Evolutionary conservation across 805 yeast species (phyloP), one percentile per base, ranked within the genome.

Genomic region (Nakazawaea siamensis): DNA sequence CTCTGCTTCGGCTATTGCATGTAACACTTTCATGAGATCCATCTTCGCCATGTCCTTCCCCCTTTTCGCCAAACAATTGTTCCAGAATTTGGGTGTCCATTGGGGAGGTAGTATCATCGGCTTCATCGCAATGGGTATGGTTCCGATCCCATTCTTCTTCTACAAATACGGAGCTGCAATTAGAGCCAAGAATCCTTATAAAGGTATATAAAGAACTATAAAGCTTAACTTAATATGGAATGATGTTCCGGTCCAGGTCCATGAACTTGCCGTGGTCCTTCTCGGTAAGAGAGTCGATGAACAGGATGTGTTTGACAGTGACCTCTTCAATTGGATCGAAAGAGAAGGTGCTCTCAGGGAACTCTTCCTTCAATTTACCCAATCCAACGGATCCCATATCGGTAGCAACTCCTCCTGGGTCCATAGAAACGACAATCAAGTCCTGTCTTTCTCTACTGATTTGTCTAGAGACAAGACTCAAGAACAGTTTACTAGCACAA

Each of bases 51-150:
- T 74, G 23, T 74, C 73, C 0, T 76, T 76, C 68, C 86, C 86
- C 27, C 60, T 83, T 36, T 83, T 83, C 50, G 82, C 86, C 1
- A 58, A 67, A 3, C 76, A 69, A 43, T 78, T 84, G 90, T 81
- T 82, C 56, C 54, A 62, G 18, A 65, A 64, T 39, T 67, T 83
- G 72, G 82, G 84, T 25, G 67, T 67, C 23, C 75, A 81, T 46
- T 83, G 90, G 88, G 90, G 92, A 1, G 87, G 88, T 38, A 60
- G 82, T 18, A 51, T 83, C 17, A 50, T 84, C 26, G 87, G 87
- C 12, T 63, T 76, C 35, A 62, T 83, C 35, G 76, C 79, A 0
- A 57, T 63, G 2, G 64, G 58, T 2, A 50, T 84, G 58, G 55
- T 71, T 18, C 81, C 86, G 0, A 82, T 82, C 35, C 94, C 94